Conservation (phyloP, 1,284 basidiomycete species). For the Ustanciosporium gigantosporum region DNA sequence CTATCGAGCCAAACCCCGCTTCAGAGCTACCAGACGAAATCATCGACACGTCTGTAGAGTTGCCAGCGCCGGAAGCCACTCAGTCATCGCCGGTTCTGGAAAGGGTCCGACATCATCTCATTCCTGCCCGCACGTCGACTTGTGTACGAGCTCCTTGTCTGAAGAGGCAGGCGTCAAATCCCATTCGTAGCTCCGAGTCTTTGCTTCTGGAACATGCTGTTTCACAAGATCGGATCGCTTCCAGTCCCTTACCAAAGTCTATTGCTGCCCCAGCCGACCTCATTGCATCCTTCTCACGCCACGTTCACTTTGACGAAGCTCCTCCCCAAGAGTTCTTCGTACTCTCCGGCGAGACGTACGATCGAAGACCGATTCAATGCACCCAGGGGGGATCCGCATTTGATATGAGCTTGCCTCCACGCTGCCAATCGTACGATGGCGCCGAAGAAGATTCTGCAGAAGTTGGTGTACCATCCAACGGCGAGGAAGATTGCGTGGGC, state of each 20-base stretch:
- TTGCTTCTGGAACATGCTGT: too few species aligned
- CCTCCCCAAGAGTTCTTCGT: conserved; percentile 45
- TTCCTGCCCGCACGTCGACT: conserved; percentile 29
- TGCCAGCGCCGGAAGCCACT: too few species aligned
- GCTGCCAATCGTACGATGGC: conserved; percentile 26
- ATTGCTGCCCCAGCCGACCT: conserved; percentile 23
- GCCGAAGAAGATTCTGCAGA: conserved; percentile 17
- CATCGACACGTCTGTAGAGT: too few species aligned
- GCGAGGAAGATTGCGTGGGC: background rate
- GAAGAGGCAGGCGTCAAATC: conserved; percentile 26
- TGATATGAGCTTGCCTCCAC: conserved; percentile 46
- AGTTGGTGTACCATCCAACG: conserved; percentile 20
- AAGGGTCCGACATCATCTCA: conserved; percentile 37
- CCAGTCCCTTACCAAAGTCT: conserved; percentile 18
- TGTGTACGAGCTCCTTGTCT: conserved; percentile 41
- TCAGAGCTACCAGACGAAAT: too few species aligned
- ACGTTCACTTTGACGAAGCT: conserved; percentile 42
- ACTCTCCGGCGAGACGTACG: conserved; percentile 39
- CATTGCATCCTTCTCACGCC: conserved; percentile 11
- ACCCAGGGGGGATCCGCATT: conserved; percentile 45
- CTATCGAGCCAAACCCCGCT: background rate
- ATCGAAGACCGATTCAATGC: conserved; percentile 49
- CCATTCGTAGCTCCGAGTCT: conserved; percentile 4
- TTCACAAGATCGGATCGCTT: conserved; percentile 24
- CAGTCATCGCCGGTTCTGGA: too few species aligned